Percentiles rank a stretch among this genome's conserved stretches.
Conservation (phyloP, 2,329 filamentous ascomycete species). For the Nothomitra cinnamomea region DNA sequence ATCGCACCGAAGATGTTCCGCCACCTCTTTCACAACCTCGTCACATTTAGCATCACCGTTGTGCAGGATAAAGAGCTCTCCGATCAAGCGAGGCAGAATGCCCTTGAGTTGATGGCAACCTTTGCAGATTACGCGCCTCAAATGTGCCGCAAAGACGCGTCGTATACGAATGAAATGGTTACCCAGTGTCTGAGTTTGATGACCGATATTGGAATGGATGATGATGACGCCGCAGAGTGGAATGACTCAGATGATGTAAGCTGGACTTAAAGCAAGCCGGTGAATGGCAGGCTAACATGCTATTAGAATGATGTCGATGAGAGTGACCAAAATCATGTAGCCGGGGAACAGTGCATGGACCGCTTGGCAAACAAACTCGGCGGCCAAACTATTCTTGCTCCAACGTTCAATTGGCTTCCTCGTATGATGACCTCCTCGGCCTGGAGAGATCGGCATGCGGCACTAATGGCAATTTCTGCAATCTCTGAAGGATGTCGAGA, state of each 20-base stretch:
- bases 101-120: constrained; percentile 90
- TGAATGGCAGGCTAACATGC: not conserved
- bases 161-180: constrained; percentile 91
- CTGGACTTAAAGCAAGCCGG: constrained; percentile 9
- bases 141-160: constrained; percentile 89
- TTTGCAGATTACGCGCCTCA: constrained; percentile 89
- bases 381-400: constrained; percentile 77
- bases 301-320: constrained; percentile 75
- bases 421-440: constrained; percentile 92
- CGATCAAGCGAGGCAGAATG: constrained; percentile 82
- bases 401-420: constrained; percentile 92
- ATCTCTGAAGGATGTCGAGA: constrained; percentile 96
- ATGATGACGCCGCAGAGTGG: constrained; percentile 92
- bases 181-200: constrained; percentile 95
- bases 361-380: constrained; percentile 92
- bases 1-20: constrained; percentile 97
- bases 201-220: constrained; percentile 89
- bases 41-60: constrained; percentile 82
- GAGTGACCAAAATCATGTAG: constrained; percentile 92
- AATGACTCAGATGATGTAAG: constrained; percentile 75
- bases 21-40: constrained; percentile 76
- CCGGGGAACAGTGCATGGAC: constrained; percentile 97
- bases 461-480: constrained; percentile 95
- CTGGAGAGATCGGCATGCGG: constrained; percentile 91
- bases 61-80: constrained; percentile 91